Conservation (phyloP, 2,329 filamentous ascomycete genomes). For the Aspergillus sp. region DNA sequence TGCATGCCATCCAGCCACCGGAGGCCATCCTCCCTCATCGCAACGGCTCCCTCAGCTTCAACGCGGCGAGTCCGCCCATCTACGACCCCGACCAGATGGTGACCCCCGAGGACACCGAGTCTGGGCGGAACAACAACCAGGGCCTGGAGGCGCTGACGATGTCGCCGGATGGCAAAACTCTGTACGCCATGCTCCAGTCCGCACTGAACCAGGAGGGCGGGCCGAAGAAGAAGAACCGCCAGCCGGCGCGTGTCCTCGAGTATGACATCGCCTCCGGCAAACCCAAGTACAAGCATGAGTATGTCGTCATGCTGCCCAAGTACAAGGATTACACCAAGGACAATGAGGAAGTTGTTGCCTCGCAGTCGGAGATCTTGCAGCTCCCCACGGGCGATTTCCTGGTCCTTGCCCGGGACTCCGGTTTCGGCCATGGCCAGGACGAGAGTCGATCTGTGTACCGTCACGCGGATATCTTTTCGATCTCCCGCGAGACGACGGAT, state of each 20-base stretch:
- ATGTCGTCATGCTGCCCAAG: slow-evolving; percentile 63
- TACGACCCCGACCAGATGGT: slow-evolving; percentile 53
- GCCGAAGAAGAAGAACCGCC: slow-evolving; percentile 51
- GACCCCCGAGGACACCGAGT: slow-evolving; percentile 55
- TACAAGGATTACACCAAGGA: slow-evolving; percentile 53
- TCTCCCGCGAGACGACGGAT: slow-evolving; percentile 57
- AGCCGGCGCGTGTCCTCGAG: slow-evolving; percentile 60
- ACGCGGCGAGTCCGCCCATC: slow-evolving; percentile 60
- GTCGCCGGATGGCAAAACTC: slow-evolving; percentile 59
- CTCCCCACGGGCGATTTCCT: slow-evolving; percentile 64
- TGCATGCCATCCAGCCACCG: slow-evolving; percentile 62
- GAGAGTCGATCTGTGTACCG: slow-evolving; percentile 59
- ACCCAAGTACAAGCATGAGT: slow-evolving; percentile 57
- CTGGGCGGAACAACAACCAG: slow-evolving; percentile 69
- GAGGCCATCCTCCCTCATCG: slow-evolving; percentile 62
- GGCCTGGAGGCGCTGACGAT: slow-evolving; percentile 69
- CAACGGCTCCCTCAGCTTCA: slow-evolving; percentile 62
- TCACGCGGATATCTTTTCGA: slow-evolving; percentile 67
- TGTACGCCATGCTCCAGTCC: slow-evolving; percentile 66
- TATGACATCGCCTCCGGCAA: slow-evolving; percentile 56
- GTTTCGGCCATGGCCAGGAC: slow-evolving; percentile 56
- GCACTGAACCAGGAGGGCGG: slow-evolving; percentile 63
- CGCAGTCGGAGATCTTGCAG: slow-evolving; percentile 67
- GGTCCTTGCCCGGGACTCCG: slow-evolving; percentile 62
- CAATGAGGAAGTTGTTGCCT: slow-evolving; percentile 53